A percentile compares a stretch with the other conserved stretches of the same genome.
phyloP scores from a whole-genome alignment of 805 yeast species.

The Groenewaldozyma tartarivorans region DNA sequence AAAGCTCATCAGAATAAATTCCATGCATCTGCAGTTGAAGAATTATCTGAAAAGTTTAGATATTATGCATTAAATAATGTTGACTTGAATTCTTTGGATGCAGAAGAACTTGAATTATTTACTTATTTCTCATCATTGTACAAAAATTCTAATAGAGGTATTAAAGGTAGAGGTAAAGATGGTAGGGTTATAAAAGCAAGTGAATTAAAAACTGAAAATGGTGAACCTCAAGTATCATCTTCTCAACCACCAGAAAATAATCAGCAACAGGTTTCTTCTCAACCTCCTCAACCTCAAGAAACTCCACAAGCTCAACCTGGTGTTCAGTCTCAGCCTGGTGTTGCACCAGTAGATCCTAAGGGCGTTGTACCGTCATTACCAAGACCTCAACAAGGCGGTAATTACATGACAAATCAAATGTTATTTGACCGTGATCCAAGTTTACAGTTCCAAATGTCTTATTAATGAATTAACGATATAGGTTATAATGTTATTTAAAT shows the following conservation, averaged over 20 bases:
- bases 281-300: neutral
- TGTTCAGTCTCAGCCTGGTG: neutral
- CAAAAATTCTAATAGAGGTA: slow-evolving; percentile 84
- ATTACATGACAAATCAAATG: neutral
- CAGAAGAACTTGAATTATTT: slow-evolving; percentile 57
- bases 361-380: neutral
- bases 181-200: neutral
- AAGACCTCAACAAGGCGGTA: neutral
- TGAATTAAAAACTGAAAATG: no score
- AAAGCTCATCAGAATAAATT: slow-evolving; percentile 91
- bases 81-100: slow-evolving; percentile 34
- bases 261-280: slow-evolving; percentile 6
- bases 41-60: slow-evolving; percentile 43
- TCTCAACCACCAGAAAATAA: slow-evolving; percentile 1
- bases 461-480: no score
- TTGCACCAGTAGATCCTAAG: neutral
- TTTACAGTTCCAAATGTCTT: neutral
- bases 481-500: no score
- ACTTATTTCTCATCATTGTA: slow-evolving; percentile 73
- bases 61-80: slow-evolving; percentile 20
- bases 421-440: neutral
- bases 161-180: slow-evolving; percentile 75
- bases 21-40: slow-evolving; percentile 62
- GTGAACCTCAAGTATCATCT: neutral
- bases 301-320: slow-evolving; percentile 2